Percentiles rank a stretch among this genome's conserved stretches.
Conservation (phyloP, 371 early-diverging fungal species). For the Mortierella sp. region DNA sequence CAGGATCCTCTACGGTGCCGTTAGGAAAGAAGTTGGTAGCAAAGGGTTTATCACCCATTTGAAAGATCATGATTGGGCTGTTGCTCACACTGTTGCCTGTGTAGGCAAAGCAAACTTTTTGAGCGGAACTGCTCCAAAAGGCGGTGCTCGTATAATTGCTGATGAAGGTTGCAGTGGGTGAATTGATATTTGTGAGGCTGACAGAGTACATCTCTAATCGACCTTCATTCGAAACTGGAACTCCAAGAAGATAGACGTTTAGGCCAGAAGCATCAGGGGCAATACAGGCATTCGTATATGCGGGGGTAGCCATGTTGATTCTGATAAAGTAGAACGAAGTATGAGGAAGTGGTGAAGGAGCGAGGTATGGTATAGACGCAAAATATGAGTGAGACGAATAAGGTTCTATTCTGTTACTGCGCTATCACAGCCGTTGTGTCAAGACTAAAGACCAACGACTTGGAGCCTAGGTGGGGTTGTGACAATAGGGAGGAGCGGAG, state of each 20-base stretch:
- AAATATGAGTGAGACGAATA: conserved; percentile 1
- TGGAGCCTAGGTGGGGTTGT: not conserved
- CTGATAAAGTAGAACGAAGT: not conserved
- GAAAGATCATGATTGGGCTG: conserved; percentile 28
- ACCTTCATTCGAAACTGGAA: conserved; percentile 18
- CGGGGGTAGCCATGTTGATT: conserved; percentile 20
- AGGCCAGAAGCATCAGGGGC: conserved; percentile 15
- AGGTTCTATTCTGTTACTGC: not conserved
- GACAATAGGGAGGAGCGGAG: not conserved
- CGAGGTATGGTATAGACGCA: too few relatives aligned
- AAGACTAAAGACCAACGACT: not conserved
- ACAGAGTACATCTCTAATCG: conserved; percentile 30
- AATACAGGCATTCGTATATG: conserved; percentile 24
- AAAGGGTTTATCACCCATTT: conserved; percentile 24
- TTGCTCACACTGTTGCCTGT: conserved; percentile 13
- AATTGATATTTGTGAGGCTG: conserved; percentile 33
- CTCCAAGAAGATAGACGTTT: conserved; percentile 32
- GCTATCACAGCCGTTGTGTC: not conserved
- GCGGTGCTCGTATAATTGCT: conserved; percentile 7
- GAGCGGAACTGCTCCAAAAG: conserved; percentile 17
- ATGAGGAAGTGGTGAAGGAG: not conserved
- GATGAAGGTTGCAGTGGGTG: conserved; percentile 29
- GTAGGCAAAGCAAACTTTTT: conserved; percentile 28
- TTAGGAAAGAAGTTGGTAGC: conserved; percentile 36
- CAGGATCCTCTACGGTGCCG: conserved; percentile 15